Base-by-base conservation (phyloP, 306 rosid species). In the Heteromeles arbutifolia region DNA sequence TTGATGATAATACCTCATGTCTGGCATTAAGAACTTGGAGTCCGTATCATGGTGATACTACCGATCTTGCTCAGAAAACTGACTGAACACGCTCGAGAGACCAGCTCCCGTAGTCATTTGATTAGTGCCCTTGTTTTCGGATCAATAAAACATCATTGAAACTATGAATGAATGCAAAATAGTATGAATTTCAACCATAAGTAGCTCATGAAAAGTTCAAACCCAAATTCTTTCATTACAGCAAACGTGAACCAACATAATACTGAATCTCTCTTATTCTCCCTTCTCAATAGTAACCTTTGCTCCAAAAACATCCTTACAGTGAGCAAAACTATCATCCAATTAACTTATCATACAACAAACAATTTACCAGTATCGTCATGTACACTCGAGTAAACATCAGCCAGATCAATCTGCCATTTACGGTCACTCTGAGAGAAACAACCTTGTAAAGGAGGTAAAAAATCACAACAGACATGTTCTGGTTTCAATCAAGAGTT, bases 271-370 rank as follows among this genome's bases (percentile, higher is more conserved):
- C 82, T 75, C 79, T 81, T 79, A 85, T 79, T 74, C 67, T 75
- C 78, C 74, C 77, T 79, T 75, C 83, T 37, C 79, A 41, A 56
- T 26, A 13, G 10, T 64, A 62, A 74, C 76, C 80, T 77, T 74
- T 39, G 78, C 57, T 66, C 71, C 82, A 57, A 57, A 57, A 57
- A 69, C 67, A 80, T 58, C 85, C 71, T 77, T 82, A 69, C 67
- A 74, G 76, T 26, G 82, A 81, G 80, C 75, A 37, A 69, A 74
- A 80, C 59, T 66, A 80, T 69, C 67, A 82, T 79, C 80, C 85
- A 80, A 82, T 77, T 81, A 80, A 80, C 82, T 31, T 78, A 77
- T 69, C 84, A 84, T 76, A 80, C 88, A 89, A 61, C 69, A 75
- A 86, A 75, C 58, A 82, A 84, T 77, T 76, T 83, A 67, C 80